Base-by-base conservation (phyloP, 2,329 filamentous ascomycete species). In the Paecilomyces niveus region DNA sequence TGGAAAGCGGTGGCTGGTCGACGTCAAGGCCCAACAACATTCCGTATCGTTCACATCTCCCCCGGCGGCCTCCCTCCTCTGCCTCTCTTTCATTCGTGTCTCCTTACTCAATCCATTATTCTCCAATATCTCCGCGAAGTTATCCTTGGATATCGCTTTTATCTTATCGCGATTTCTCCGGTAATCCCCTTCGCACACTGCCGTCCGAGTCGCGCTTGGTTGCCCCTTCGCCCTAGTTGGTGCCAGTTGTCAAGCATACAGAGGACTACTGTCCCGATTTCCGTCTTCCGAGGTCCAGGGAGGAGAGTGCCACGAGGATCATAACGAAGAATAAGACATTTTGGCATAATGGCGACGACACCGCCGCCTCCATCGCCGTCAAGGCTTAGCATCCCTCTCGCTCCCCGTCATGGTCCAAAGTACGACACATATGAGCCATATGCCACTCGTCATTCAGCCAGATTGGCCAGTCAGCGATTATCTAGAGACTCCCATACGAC, bases 381-480 rank as follows among this genome's bases (percentile, higher is more conserved):
- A 33, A 65, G 62, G 26, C 63, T 76, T 57, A 67, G 72, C n/a
- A 73, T 73, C 54, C 78, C 78, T 52, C 68, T 70, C 50, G 77
- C 77, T 59, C 78, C 78, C 54, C 73, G 72, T 57, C 75, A 79
- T 70, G 78, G 78, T 53, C 65, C 76, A 58, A 71, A 70, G 58
- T 77, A 79, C 63, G 75, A 79, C 62, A 62, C 68, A 33, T 75
- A 72, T 62, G 72, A 72, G 51, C 74, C 72, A 22, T 74, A 76
- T 64, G 65, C 72, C 8, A 73, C 73, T 32, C 70, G 77, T 49
- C 69, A 71, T 54, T 78, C 75, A 15, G 67, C 72, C 45, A 72
- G 77, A 62, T 54, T 77, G 61, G 74, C 75, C 15, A 68, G 65
- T 35, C 73, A 72, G 61, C 67, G 68, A 33, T 57, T 62, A 9